Percentiles rank a stretch among this genome's conserved stretches.
phyloP scores from a whole-genome alignment of 805 yeast species.

The Sugiyamaella americana region DNA sequence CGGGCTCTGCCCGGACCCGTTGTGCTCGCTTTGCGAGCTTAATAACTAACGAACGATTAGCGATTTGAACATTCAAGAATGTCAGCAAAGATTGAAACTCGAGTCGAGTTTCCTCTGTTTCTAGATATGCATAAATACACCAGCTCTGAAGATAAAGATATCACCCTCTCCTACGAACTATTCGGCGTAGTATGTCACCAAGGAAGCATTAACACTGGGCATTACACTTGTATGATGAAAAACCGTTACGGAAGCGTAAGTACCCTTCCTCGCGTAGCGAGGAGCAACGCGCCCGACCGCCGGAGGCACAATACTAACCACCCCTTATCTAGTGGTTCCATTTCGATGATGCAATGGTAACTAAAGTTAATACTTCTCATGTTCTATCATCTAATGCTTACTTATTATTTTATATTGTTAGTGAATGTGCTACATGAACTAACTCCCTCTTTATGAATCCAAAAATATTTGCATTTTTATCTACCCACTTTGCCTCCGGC shows the following conservation, averaged over 20 bases:
- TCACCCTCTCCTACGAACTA: conserved; percentile 60
- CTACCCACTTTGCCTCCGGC: not conserved
- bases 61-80: conserved; percentile 17
- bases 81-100: conserved; percentile 68
- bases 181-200: conserved; percentile 84
- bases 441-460: conserved; percentile 3
- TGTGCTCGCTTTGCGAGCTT: too few relatives aligned
- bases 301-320: not conserved
- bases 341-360: conserved; percentile 84
- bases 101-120: conserved; percentile 64
- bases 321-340: conserved; percentile 60
- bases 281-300: not conserved
- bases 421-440: conserved; percentile 4
- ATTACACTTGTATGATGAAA: conserved; percentile 77
- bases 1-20: too few relatives aligned
- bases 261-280: not conserved
- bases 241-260: conserved; percentile 44
- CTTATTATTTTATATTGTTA: conserved; percentile 44
- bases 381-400: conserved; percentile 75
- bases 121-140: conserved; percentile 64
- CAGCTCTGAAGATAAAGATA: conserved; percentile 13
- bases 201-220: conserved; percentile 95
- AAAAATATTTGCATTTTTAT: not conserved
- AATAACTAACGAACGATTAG: conserved; percentile 5
- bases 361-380: conserved; percentile 55